These are phyloP conservation scores for Prunus davidiana DNA, from an alignment of 306 rosid genomes.

Conservation along the genomic window DNA sequence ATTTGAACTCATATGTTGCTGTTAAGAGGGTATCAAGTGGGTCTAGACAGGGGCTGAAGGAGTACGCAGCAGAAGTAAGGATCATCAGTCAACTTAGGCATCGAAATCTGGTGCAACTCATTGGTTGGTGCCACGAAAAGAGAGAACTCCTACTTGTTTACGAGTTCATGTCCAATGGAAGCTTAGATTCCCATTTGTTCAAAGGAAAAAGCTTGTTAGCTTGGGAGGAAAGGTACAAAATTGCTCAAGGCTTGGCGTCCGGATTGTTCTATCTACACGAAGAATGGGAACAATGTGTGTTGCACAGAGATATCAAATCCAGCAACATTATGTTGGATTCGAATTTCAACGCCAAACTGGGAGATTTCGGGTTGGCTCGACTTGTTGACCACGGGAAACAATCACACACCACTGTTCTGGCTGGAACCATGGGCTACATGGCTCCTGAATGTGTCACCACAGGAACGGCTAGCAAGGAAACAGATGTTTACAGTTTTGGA, in stretches of 20 bases:
- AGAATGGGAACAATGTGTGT: conserved; percentile 10
- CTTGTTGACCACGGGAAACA: conserved; percentile 13
- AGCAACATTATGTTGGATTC: conserved; percentile 5
- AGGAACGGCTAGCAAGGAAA: background rate
- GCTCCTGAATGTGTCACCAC: background rate
- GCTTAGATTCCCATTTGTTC: background rate
- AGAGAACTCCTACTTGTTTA: conserved; percentile 5
- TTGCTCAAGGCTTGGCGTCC: background rate
- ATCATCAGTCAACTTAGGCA: conserved; percentile 12
- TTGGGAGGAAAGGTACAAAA: conserved; percentile 5
- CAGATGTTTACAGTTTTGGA: conserved; percentile 7
- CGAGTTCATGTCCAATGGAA: background rate
- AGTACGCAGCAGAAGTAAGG: conserved; percentile 2
- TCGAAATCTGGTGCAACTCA: conserved; percentile 6
- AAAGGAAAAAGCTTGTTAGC: background rate
- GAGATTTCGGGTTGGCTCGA: conserved; percentile 8
- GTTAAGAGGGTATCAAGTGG: too few species aligned
- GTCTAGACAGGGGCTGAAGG: conserved; percentile 1
- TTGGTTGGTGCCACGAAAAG: conserved; percentile 15
- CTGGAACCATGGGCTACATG: conserved; percentile 17
- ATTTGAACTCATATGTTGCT: too few species aligned
- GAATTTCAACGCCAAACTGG: background rate
- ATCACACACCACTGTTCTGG: background rate
- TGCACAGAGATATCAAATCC: conserved; percentile 5
- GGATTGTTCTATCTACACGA: background rate